phyloP scores from a whole-genome alignment of 768 basidiomycete species.

The Sutorius australiensis region DNA sequence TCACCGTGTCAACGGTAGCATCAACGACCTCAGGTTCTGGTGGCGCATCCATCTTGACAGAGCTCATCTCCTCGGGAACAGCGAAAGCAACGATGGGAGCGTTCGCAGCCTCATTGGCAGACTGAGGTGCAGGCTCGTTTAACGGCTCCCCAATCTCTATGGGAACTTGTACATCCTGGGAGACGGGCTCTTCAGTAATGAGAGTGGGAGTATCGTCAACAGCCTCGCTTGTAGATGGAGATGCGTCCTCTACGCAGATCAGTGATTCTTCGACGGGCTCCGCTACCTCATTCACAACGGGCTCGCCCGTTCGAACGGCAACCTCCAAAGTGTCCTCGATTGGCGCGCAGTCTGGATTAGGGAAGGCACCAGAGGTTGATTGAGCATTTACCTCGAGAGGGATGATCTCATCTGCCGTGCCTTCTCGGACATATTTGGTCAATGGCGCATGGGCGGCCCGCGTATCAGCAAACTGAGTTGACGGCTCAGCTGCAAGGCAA shows the following conservation, averaged over 20 bases:
- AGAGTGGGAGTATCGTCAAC: neutral
- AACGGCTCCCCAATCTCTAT: conserved; percentile 2
- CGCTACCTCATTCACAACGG: neutral
- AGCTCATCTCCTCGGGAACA: neutral
- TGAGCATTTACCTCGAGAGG: neutral
- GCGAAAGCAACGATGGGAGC: neutral
- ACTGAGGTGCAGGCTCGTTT: conserved; percentile 9
- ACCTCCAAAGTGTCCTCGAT: conserved; percentile 1
- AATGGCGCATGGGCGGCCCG: neutral
- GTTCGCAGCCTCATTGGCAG: neutral
- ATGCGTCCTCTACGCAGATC: neutral
- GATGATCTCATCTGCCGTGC: neutral
- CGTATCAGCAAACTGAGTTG: conserved; percentile 1
- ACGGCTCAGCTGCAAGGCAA: neutral
- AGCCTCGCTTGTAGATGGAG: neutral
- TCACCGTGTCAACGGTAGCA: neutral
- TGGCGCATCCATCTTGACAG: neutral
- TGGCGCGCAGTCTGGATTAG: neutral
- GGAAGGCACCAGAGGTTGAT: neutral
- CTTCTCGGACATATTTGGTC: conserved; percentile 4
- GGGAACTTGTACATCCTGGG: neutral
- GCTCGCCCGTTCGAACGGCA: neutral
- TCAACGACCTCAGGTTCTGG: neutral
- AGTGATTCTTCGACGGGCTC: neutral
- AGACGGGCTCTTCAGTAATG: conserved; percentile 2